Conservation (phyloP, 1,139 yeast species). For the Saccharomyces hybrid region DNA sequence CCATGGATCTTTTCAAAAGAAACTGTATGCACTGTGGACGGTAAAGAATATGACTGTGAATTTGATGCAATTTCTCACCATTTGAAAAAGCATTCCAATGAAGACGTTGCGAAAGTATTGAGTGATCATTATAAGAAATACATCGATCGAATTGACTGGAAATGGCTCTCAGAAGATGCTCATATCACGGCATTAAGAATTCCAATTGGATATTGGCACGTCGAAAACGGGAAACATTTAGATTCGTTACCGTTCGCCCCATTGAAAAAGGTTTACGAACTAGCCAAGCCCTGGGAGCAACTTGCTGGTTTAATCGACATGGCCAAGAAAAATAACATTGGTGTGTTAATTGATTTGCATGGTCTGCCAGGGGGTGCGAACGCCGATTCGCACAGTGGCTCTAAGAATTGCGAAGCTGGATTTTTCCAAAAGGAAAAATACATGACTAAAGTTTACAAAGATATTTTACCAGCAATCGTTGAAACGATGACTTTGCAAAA, state of each 20-base stretch:
- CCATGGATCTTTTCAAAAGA: constrained; percentile 56
- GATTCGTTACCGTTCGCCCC: constrained; percentile 50
- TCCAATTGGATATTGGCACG: constrained; percentile 89
- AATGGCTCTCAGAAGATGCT: constrained; percentile 49
- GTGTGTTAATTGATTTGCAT: constrained; percentile 77
- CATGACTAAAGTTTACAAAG: constrained; percentile 35
- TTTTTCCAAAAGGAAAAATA: constrained; percentile 37
- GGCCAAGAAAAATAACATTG: constrained; percentile 42
- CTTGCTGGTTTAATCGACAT: constrained; percentile 31
- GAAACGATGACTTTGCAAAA: constrained; percentile 47
- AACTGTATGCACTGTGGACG: constrained; percentile 24
- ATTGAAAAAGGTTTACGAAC: constrained; percentile 47
- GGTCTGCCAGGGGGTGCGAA: constrained; percentile 93
- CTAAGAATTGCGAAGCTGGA: constrained; percentile 60
- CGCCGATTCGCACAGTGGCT: constrained; percentile 73
- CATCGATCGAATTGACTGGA: constrained; percentile 60
- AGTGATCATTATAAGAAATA: constrained; percentile 67
- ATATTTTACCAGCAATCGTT: constrained; percentile 54
- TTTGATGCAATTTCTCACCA: constrained; percentile 57
- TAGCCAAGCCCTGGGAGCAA: constrained; percentile 54
- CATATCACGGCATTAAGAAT: constrained; percentile 73
- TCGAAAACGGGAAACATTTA: constrained; percentile 56
- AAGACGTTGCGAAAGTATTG: constrained; percentile 46
- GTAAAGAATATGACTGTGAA: constrained; percentile 35
- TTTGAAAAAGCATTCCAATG: constrained; percentile 43